Conservation (phyloP, 2,329 filamentous ascomycete species). For the Calcarisporium arbuscula region DNA sequence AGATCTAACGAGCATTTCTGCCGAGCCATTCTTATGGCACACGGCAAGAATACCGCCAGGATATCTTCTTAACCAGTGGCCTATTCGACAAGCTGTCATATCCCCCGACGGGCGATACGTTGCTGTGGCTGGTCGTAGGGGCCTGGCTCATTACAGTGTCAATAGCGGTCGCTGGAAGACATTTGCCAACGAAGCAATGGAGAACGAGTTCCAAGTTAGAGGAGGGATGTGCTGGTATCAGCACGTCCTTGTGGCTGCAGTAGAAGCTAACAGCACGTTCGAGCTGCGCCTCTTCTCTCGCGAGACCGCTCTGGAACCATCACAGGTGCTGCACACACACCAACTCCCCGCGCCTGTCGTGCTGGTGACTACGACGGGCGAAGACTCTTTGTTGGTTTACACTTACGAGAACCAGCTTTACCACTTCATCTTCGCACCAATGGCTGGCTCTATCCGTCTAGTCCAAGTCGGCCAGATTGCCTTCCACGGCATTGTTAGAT, state of each 20-base stretch:
- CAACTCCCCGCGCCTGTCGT: slow-evolving; percentile 80
- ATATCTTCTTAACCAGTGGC: slow-evolving; percentile 91
- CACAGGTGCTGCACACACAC: slow-evolving; percentile 69
- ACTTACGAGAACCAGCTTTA: slow-evolving; percentile 95
- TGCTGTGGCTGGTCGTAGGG: slow-evolving; percentile 88
- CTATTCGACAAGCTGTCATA: slow-evolving; percentile 78
- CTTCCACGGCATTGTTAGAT: slow-evolving; percentile 92
- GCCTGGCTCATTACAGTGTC: slow-evolving; percentile 91
- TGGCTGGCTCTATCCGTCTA: slow-evolving; percentile 63
- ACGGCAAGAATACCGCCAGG: slow-evolving; percentile 76
- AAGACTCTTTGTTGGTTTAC: slow-evolving; percentile 92
- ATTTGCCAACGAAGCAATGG: slow-evolving; percentile 72
- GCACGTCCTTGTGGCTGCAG: slow-evolving; percentile 85
- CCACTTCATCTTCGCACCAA: slow-evolving; percentile 81
- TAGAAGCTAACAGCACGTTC: slow-evolving; percentile 77
- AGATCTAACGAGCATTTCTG: slow-evolving; percentile 84
- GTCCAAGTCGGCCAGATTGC: slow-evolving; percentile 97
- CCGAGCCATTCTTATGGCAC: slow-evolving; percentile 92
- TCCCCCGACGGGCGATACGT: slow-evolving; percentile 91
- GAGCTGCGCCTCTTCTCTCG: slow-evolving; percentile 91
- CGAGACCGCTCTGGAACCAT: slow-evolving; percentile 69
- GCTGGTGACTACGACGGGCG: slow-evolving; percentile 78
- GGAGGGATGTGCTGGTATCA: slow-evolving; percentile 99
- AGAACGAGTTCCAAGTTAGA: slow-evolving; percentile 86
- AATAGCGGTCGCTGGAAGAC: slow-evolving; percentile 94